Conservation (phyloP, 805 yeast species). For the Phaffomyces thermotolerans region DNA sequence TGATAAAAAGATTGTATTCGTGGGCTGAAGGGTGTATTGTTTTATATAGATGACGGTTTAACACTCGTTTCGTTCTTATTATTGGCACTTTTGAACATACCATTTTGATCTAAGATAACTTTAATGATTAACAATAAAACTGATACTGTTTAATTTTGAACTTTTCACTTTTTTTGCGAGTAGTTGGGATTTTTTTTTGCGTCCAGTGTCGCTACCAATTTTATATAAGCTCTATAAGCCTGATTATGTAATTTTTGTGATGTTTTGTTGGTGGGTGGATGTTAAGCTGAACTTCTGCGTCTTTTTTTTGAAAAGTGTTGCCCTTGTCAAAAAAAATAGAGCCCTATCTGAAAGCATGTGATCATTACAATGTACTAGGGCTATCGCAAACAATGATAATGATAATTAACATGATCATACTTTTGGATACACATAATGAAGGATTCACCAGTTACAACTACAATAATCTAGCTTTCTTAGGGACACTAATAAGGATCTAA, state of each 20-base stretch:
- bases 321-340: background rate
- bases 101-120: constrained; percentile 6
- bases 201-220: constrained; percentile 5
- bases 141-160: constrained; percentile 2
- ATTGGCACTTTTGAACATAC: constrained; percentile 4
- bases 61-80: background rate
- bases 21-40: too few species aligned
- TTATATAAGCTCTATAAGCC: constrained; percentile 1
- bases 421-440: too few species aligned
- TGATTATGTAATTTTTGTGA: constrained; percentile 1
- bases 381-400: too few species aligned
- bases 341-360: too few species aligned
- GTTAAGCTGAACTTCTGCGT: too few species aligned
- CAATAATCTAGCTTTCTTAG: too few species aligned
- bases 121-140: background rate
- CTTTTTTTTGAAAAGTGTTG: background rate
- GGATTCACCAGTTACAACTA: too few species aligned
- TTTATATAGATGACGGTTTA: too few species aligned
- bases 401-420: too few species aligned
- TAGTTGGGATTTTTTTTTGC: background rate
- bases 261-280: constrained; percentile 6
- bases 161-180: constrained; percentile 8
- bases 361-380: too few species aligned
- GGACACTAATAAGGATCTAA: too few species aligned
- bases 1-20: too few species aligned